Evolutionary conservation across 1,284 basidiomycete genomes (phyloP).

Genomic region (Inonotus hispidus): DNA sequence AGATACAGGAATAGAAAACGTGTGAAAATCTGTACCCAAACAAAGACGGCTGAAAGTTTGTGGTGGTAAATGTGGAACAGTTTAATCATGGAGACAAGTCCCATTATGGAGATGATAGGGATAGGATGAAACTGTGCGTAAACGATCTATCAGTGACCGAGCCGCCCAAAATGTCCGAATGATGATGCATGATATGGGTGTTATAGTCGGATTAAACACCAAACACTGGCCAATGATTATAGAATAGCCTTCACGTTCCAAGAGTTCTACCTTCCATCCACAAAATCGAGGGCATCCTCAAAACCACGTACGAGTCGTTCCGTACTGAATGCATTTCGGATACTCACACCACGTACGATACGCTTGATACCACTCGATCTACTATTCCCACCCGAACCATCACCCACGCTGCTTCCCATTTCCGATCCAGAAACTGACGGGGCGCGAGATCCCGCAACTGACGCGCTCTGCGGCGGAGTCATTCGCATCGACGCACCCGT

Average conservation of each 20-base stretch:
- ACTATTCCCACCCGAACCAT: neutral
- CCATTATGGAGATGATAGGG: no score
- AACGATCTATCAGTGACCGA: no score
- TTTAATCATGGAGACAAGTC: no score
- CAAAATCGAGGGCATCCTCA: constrained; percentile 17
- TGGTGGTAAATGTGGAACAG: no score
- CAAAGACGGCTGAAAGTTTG: no score
- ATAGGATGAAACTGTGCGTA: no score
- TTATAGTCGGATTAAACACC: no score
- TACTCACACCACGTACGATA: constrained; percentile 19
- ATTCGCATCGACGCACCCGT: neutral
- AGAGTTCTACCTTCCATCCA: constrained; percentile 15
- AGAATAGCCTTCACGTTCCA: neutral
- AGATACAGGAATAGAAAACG: neutral
- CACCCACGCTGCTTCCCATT: neutral
- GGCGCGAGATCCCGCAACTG: neutral
- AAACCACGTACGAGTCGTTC: constrained; percentile 13
- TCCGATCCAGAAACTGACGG: constrained; percentile 11
- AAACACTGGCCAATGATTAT: no score
- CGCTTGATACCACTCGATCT: constrained; percentile 6
- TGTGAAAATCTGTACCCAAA: no score
- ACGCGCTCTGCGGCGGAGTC: neutral
- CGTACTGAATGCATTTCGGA: constrained; percentile 17
- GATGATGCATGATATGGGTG: no score
- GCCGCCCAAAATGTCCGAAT: no score